Evolutionary conservation across 345 rosid genomes (phyloP).

Genomic region (Brassica carinata): DNA sequence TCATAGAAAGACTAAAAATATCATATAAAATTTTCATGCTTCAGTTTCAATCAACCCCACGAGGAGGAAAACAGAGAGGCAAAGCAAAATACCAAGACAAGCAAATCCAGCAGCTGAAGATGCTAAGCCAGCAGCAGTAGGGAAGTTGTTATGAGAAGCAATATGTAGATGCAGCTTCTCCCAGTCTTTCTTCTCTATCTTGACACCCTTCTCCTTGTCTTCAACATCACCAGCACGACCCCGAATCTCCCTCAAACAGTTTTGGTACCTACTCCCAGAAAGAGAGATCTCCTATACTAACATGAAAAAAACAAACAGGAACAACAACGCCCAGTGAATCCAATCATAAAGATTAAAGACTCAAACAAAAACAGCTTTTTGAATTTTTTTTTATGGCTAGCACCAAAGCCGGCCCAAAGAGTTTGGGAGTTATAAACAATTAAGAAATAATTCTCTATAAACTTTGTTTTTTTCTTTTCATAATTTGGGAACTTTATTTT

Average conservation of each 20-base stretch:
- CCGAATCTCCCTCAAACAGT: constrained; percentile 84
- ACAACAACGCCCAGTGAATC: background rate
- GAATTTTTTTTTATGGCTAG: too few species aligned
- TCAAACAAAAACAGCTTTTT: background rate
- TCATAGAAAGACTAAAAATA: background rate
- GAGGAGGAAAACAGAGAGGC: background rate
- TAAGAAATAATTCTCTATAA: too few species aligned
- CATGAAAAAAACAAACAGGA: constrained; percentile 23
- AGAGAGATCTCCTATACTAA: constrained; percentile 78
- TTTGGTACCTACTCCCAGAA: constrained; percentile 86
- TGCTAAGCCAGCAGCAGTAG: constrained; percentile 99
- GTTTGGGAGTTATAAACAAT: too few species aligned
- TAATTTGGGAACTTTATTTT: too few species aligned
- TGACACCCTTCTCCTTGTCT: constrained; percentile 77
- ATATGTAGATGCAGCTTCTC: constrained; percentile 75
- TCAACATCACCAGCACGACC: constrained; percentile 75
- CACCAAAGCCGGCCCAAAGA: too few species aligned
- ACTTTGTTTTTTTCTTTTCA: too few species aligned
- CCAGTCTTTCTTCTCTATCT: constrained; percentile 84
- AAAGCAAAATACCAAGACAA: constrained; percentile 63
- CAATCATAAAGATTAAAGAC: background rate
- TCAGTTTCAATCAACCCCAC: background rate
- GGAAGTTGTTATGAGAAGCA: constrained; percentile 93
- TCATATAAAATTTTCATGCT: background rate
- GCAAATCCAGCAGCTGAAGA: constrained; percentile 99